Conservation (phyloP, 257 asterid genomes). For the Gynochthodes officinalis region DNA sequence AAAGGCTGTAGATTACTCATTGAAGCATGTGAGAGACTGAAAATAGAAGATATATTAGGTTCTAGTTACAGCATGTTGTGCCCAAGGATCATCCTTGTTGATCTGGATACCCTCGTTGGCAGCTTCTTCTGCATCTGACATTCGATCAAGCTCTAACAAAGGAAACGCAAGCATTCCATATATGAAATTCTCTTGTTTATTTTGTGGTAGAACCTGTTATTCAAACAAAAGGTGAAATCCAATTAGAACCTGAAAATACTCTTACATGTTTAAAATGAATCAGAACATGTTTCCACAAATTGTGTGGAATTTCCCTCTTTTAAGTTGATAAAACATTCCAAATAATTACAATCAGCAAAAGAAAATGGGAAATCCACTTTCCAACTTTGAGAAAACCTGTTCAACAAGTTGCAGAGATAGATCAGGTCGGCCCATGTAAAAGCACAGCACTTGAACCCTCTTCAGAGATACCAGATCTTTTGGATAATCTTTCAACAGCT, state of each 20-base stretch:
- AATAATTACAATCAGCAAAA: background rate
- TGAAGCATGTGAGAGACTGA: background rate
- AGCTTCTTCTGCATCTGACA: slow-evolving; percentile 75
- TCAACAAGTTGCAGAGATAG: slow-evolving; percentile 69
- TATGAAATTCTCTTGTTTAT: slow-evolving; percentile 57
- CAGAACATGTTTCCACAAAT: background rate
- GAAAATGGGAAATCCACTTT: slow-evolving; percentile 6
- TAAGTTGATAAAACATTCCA: background rate
- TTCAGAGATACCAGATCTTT: slow-evolving; percentile 75
- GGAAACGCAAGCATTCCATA: slow-evolving; percentile 94
- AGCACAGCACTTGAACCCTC: slow-evolving; percentile 83
- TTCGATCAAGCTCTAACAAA: slow-evolving; percentile 76
- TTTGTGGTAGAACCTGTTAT: slow-evolving; percentile 65
- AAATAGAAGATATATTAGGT: slow-evolving; percentile 12
- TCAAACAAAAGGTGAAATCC: slow-evolving; percentile 12
- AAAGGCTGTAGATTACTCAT: slow-evolving; percentile 8
- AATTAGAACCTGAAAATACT: background rate
- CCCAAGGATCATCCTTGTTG: slow-evolving; percentile 76
- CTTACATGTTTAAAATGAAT: too few species aligned
- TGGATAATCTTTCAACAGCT: slow-evolving; percentile 78
- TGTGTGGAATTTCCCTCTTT: background rate
- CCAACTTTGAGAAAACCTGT: slow-evolving; percentile 42
- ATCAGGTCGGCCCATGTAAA: slow-evolving; percentile 84
- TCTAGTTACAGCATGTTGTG: slow-evolving; percentile 86
- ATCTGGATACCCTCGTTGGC: slow-evolving; percentile 71